Conservation (phyloP, 495 filamentous ascomycete genomes). For the Podospora fimiseda region DNA sequence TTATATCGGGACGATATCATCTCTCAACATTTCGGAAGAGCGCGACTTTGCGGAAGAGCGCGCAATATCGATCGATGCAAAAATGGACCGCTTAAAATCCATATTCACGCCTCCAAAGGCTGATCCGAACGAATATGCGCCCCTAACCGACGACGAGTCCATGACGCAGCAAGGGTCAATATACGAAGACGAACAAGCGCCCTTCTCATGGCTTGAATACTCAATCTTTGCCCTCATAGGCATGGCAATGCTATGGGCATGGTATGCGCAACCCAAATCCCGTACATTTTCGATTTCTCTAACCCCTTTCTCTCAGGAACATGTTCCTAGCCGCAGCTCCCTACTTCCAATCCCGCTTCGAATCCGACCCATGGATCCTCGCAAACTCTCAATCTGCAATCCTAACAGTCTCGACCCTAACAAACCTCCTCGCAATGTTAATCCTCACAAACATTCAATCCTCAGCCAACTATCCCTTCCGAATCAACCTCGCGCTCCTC, state of each 20-base stretch:
- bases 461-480: conserved; percentile 74
- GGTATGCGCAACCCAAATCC: conserved; percentile 49
- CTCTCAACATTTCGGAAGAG: too few species aligned
- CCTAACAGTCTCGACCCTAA: conserved; percentile 74
- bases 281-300: neutral
- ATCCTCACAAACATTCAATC: conserved; percentile 72
- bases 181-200: conserved; percentile 31
- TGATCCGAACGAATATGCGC: conserved; percentile 50
- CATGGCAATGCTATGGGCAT: conserved; percentile 92
- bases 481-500: conserved; percentile 66
- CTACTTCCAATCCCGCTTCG: conserved; percentile 85
- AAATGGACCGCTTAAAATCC: conserved; percentile 27
- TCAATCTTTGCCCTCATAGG: conserved; percentile 79
- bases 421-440: conserved; percentile 67
- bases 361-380: conserved; percentile 59
- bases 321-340: conserved; percentile 96
- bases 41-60: too few species aligned
- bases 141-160: conserved; percentile 39
- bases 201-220: conserved; percentile 80
- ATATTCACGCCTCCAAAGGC: conserved; percentile 27
- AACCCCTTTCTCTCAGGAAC: conserved; percentile 55
- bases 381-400: conserved; percentile 82
- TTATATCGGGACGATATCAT: too few species aligned
- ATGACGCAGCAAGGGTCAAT: conserved; percentile 25
- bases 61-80: too few species aligned